phyloP scores from a whole-genome alignment of 164 flowering plant species.

The Saururus chinensis region DNA sequence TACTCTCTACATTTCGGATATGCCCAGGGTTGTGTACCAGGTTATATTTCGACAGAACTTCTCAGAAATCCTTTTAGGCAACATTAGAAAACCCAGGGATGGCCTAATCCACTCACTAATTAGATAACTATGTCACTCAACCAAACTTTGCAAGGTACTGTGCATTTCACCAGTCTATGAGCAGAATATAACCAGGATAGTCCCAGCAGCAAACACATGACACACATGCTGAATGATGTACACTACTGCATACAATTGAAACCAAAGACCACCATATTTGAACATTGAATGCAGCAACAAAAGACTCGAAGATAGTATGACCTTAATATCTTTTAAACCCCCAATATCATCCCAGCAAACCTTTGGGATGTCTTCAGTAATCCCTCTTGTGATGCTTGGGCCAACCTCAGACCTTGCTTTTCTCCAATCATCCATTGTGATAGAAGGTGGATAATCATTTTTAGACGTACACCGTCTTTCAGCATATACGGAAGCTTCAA shows the following conservation, averaged over 20 bases:
- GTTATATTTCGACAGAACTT: too few species aligned
- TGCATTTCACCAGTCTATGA: background rate
- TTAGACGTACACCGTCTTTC: conserved; percentile 21
- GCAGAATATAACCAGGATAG: too few species aligned
- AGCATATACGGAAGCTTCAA: conserved; percentile 61
- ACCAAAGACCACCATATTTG: background rate
- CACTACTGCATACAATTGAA: background rate
- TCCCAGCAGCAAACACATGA: too few species aligned
- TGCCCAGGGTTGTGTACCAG: too few species aligned
- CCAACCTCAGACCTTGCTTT: conserved; percentile 64
- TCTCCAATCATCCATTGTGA: conserved; percentile 70
- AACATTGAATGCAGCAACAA: background rate
- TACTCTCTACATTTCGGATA: too few species aligned
- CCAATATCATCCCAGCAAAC: conserved; percentile 97
- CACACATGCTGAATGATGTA: background rate
- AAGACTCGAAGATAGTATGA: conserved; percentile 12
- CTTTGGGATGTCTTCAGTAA: conserved; percentile 79
- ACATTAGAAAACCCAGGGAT: too few species aligned
- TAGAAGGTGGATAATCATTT: conserved; percentile 12
- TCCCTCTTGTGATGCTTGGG: conserved; percentile 93
- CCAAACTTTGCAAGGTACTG: background rate
- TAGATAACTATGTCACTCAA: background rate
- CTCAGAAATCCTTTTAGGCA: too few species aligned
- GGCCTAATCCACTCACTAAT: too few species aligned
- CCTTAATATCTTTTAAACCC: conserved; percentile 82